Evolutionary conservation across 805 yeast species (phyloP), one percentile per base, ranked within the genome.

Genomic region (Wickerhamomyces bisporus): DNA sequence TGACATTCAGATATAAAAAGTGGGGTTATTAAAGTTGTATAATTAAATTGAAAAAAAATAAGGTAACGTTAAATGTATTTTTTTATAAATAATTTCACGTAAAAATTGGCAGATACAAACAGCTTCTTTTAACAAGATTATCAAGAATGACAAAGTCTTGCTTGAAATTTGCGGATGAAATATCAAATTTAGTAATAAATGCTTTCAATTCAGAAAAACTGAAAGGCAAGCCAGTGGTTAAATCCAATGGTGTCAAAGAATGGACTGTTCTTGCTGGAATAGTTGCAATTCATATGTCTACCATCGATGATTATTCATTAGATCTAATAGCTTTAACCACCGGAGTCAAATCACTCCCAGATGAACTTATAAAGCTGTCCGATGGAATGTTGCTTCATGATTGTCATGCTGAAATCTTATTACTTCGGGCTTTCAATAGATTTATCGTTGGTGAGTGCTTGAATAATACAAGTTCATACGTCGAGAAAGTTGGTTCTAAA

Each of bases 241-340:
- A 84, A 27, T 73, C 88, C 3, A 82, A 85, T 50, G 85, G 86
- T 0, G 63, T 66, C 0, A 55, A 61, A 28, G 96, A 89, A 62
- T 87, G 95, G 88, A 86, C 96, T 0, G 85, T 87, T 0, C 49
- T 88, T 14, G 86, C 95, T 0, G 82, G 89, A 0, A 50, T 88
- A 0, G 88, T 85, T 0, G 74, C 76, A 0, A 29, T 56, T 16
- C 45, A 45, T 16, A 34, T 7, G 10, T 7, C 24, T 10, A 7
- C 24, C 7, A 7, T 10, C 10, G 46, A 47, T 12, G 57, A 45
- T 1, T 43, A 45, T 8, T 44, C 47, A 4, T 25, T 68, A 1
- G 41, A 55, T 6, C 63, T 75, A 1, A 49, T 86, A 3, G 58
- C 78, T 0, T 31, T 86, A 4, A 70, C 88, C 0, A 86, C 97